Evolutionary conservation across 2,329 filamentous ascomycete species (phyloP).

Genomic region (Fusarium praegraminearum): DNA sequence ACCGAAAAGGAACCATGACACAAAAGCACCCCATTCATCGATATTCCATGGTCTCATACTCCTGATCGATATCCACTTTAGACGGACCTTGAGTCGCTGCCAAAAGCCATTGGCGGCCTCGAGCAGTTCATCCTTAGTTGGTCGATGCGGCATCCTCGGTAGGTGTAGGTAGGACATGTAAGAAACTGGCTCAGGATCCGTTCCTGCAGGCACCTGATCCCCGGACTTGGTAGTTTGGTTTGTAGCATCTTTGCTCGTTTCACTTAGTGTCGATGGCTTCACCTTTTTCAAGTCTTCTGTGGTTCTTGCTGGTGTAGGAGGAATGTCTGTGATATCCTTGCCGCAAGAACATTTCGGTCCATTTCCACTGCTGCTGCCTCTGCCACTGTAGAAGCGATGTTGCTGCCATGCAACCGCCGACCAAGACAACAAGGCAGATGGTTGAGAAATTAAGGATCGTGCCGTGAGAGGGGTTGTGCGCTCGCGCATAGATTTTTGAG

Average conservation of each 20-base stretch:
- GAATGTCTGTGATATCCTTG: slow-evolving; percentile 33
- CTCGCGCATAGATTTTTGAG: slow-evolving; percentile 11
- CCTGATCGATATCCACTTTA: slow-evolving; percentile 98
- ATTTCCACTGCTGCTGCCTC: slow-evolving; percentile 24
- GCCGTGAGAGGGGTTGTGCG: slow-evolving; percentile 15
- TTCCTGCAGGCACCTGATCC: slow-evolving; percentile 22
- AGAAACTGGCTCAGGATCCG: slow-evolving; percentile 57
- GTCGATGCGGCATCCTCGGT: slow-evolving; percentile 82
- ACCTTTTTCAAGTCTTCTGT: slow-evolving; percentile 33
- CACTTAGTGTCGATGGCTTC: slow-evolving; percentile 21
- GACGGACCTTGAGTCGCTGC: slow-evolving; percentile 87
- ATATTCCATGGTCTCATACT: slow-evolving; percentile 94
- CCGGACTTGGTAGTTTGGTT: slow-evolving; percentile 16
- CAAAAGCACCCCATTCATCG: slow-evolving; percentile 95
- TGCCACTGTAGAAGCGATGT: slow-evolving; percentile 36
- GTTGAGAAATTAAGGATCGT: neutral
- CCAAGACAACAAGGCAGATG: slow-evolving; percentile 9
- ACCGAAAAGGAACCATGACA: slow-evolving; percentile 92
- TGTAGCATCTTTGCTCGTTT: slow-evolving; percentile 22
- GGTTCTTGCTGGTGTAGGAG: slow-evolving; percentile 20
- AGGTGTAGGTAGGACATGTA: slow-evolving; percentile 71
- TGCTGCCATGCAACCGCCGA: slow-evolving; percentile 15
- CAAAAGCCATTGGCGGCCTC: slow-evolving; percentile 93
- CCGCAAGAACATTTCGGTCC: slow-evolving; percentile 44
- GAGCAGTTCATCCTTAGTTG: slow-evolving; percentile 92